phyloP scores from a whole-genome alignment of 768 basidiomycete genomes.

The Vararia minispora region DNA sequence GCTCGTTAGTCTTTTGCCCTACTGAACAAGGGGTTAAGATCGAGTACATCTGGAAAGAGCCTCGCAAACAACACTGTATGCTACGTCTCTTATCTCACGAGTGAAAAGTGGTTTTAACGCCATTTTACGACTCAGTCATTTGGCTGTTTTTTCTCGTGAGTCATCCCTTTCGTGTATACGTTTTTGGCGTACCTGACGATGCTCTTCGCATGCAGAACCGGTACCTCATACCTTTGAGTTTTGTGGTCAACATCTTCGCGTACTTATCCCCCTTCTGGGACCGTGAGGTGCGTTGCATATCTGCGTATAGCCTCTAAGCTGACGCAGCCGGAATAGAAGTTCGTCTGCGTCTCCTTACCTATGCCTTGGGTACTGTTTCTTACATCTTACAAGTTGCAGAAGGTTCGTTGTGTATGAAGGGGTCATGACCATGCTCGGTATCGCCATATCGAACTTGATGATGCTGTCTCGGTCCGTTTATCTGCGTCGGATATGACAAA shows the following conservation, averaged over 20 bases:
- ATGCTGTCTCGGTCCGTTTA: constrained; percentile 39
- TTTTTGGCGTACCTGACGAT: too few species aligned
- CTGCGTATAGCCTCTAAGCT: too few species aligned
- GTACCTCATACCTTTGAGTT: constrained; percentile 52
- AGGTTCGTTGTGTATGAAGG: constrained; percentile 24
- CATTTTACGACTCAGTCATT: constrained; percentile 15
- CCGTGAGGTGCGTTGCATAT: constrained; percentile 13
- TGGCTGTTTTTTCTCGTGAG: constrained; percentile 29
- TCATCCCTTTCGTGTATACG: background rate
- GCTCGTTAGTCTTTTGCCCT: too few species aligned
- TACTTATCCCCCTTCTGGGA: constrained; percentile 17
- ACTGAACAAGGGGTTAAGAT: constrained; percentile 23
- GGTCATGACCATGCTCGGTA: constrained; percentile 39
- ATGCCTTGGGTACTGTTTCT: too few species aligned
- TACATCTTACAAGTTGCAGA: too few species aligned
- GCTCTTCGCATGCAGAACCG: constrained; percentile 40
- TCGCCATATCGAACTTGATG: constrained; percentile 43
- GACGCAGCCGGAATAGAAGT: too few species aligned
- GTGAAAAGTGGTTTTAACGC: background rate
- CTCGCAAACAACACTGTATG: constrained; percentile 31
- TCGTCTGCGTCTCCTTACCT: too few species aligned
- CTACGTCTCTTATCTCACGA: constrained; percentile 16
- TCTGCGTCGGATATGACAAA: too few species aligned
- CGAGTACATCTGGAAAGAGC: constrained; percentile 44
- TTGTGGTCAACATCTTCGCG: constrained; percentile 40